Evolutionary conservation across 352 stramenopile genomes (phyloP).

Genomic region (Pelagophyceae sp.): DNA sequence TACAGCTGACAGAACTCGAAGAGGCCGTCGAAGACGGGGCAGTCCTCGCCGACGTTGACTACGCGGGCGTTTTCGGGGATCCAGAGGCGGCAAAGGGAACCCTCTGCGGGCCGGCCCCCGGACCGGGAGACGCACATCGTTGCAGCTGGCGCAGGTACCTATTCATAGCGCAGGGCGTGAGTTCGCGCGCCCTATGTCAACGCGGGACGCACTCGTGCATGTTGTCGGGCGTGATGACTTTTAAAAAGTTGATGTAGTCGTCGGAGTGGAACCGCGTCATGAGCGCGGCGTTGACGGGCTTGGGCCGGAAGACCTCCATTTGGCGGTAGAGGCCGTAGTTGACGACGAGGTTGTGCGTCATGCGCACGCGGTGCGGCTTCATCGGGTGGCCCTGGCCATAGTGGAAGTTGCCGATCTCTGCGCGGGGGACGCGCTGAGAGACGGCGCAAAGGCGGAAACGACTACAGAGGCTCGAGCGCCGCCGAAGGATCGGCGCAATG

Average conservation of each 20-base stretch:
- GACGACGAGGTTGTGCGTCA: constrained; percentile 98
- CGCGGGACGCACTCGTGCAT: constrained; percentile 48
- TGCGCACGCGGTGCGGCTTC: constrained; percentile 94
- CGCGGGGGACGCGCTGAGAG: too few species aligned
- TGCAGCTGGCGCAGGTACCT: constrained; percentile 78
- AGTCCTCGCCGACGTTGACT: constrained; percentile 98
- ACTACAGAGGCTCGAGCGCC: not conserved
- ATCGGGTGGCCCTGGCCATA: constrained; percentile 87
- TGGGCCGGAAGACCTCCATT: constrained; percentile 96
- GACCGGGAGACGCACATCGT: constrained; percentile 36
- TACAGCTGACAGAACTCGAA: constrained; percentile 98
- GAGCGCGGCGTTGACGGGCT: constrained; percentile 85
- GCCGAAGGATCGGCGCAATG: not conserved
- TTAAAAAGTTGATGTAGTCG: constrained; percentile 99
- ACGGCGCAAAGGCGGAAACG: too few species aligned
- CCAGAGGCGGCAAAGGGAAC: not conserved
- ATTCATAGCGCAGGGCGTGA: too few species aligned
- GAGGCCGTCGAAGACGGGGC: constrained; percentile 96
- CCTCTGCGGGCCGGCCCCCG: not conserved
- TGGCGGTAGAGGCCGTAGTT: constrained; percentile 98
- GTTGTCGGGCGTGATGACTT: constrained; percentile 94
- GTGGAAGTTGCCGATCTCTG: constrained; percentile 95
- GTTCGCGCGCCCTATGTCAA: too few species aligned
- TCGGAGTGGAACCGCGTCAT: constrained; percentile 98
- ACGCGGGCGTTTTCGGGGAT: too few species aligned